Base-by-base conservation (phyloP, 2,329 filamentous ascomycete species). In the Chaetomium strumarium region DNA sequence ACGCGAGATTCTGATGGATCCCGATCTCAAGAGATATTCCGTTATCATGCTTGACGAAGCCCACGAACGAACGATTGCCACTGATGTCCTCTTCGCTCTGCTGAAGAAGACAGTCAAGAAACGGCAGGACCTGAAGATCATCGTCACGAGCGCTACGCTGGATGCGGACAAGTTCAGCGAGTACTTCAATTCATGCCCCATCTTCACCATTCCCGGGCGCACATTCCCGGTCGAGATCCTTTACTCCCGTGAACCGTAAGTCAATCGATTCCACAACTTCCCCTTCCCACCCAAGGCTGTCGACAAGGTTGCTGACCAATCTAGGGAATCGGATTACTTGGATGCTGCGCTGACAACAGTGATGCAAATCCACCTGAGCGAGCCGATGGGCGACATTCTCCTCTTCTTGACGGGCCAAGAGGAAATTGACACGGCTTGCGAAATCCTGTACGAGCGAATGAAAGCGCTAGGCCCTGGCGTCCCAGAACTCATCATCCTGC, bases 1-100 rank as follows among this genome's bases (percentile, higher is more conserved):
- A 72, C 82, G 93, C 74, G 93, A 99, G 72, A 90, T 96, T 66
- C 78, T 99, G 47, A 79, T 96, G 60, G 93, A 99, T 67, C 88
- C 91, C 0, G 87, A 96, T 62, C 73, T 99, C 60, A 87, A 80
- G 64, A 83, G 88, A 59, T 99, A 99, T 66, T 95, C 90, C 1
- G 90, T 93, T 55, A 96, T 99, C 64, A 99, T 99, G 85, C 79
- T 99, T 62, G 93, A 99, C 67, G 93, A 99, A 67, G 93, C 93
- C 4, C 93, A 99, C 81, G 93, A 99, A 68, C 84, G 93, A 55
- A 99, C 93, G 0, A 95, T 99, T 62, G 83, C 92, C 0, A 99
- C 93, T 0, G 93, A 99, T 70, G 90, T 99, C 2, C 77, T 99
- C 2, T 97, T 99, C 67, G 92, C 90, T 0, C 71, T 99, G 52